phyloP scores from a whole-genome alignment of 1,139 yeast species.

The Taiozyma sp. region DNA sequence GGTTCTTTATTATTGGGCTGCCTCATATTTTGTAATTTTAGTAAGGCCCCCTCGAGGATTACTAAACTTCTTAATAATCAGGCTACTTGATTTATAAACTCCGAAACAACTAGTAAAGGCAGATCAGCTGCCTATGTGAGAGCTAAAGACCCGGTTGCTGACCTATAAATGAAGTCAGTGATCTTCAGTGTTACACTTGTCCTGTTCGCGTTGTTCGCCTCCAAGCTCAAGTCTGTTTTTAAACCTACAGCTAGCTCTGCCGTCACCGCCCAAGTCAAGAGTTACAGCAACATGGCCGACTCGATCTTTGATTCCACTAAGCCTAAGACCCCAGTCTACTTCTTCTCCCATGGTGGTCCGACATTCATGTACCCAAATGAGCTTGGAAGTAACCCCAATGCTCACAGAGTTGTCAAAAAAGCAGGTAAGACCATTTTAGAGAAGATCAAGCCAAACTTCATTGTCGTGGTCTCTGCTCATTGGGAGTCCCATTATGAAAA shows the following conservation, averaged over 20 bases:
- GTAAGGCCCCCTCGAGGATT: not conserved
- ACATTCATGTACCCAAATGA: constrained; percentile 54
- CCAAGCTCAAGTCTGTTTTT: constrained; percentile 4
- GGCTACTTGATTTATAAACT: too few relatives aligned
- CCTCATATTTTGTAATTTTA: not conserved
- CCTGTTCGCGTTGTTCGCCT: constrained; percentile 15
- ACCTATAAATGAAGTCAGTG: not conserved
- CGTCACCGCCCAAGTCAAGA: not conserved
- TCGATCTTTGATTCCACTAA: constrained; percentile 9
- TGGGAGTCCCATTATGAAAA: constrained; percentile 51
- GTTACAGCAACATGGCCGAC: not conserved
- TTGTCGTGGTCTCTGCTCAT: constrained; percentile 69
- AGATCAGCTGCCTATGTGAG: not conserved
- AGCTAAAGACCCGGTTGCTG: not conserved
- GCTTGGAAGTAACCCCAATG: constrained; percentile 48
- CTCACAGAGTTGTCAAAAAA: constrained; percentile 45
- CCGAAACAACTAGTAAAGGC: not conserved
- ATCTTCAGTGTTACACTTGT: constrained; percentile 5
- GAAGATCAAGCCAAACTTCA: constrained; percentile 54
- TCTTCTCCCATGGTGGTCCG: constrained; percentile 79
- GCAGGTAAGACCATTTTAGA: constrained; percentile 49
- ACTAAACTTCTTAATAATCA: not conserved
- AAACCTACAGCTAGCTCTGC: constrained; percentile 1
- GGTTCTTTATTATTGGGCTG: too few relatives aligned
- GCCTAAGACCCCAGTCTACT: constrained; percentile 47